Percentiles rank a stretch among this genome's conserved stretches.
These are phyloP conservation scores for Cardamine resedifolia DNA, from an alignment of 345 rosid genomes.

Conservation along the genomic window DNA sequence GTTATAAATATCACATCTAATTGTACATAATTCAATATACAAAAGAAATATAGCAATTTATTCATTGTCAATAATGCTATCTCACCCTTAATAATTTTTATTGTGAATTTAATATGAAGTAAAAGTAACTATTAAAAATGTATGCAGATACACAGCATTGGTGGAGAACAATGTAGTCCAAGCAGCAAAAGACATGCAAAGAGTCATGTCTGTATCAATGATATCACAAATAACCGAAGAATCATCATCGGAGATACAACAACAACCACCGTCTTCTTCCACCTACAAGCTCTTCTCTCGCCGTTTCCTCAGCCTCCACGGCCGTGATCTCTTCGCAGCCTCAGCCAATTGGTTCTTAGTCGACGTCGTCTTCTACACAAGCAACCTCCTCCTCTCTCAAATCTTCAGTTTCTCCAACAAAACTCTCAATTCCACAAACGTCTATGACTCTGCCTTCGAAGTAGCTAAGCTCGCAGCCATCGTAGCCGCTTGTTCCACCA, in stretches of 20 bases:
- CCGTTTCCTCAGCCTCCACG: slow-evolving; percentile 59
- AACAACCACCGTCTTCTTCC: slow-evolving; percentile 37
- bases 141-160: slow-evolving; percentile 66
- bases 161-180: slow-evolving; percentile 64
- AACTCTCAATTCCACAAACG: not conserved
- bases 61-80: no score
- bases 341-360: slow-evolving; percentile 64
- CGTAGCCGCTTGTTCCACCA: slow-evolving; percentile 51
- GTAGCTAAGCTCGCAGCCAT: slow-evolving; percentile 51
- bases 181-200: slow-evolving; percentile 71
- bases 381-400: slow-evolving; percentile 63
- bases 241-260: slow-evolving; percentile 2
- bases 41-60: not conserved
- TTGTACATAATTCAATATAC: not conserved
- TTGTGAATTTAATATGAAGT: no score
- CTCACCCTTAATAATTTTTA: no score
- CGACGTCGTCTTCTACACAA: slow-evolving; percentile 65
- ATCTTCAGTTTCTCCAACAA: slow-evolving; percentile 37
- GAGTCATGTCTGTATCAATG: slow-evolving; percentile 53
- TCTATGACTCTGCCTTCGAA: slow-evolving; percentile 45
- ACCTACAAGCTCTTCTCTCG: slow-evolving; percentile 51
- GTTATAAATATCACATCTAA: not conserved
- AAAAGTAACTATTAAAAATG: not conserved
- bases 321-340: slow-evolving; percentile 63
- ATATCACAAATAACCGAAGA: slow-evolving; percentile 48